These are phyloP conservation scores for Plasmodium knowlesi DNA, from an alignment of 169 alveolate genomes.

Conservation along the genomic window DNA sequence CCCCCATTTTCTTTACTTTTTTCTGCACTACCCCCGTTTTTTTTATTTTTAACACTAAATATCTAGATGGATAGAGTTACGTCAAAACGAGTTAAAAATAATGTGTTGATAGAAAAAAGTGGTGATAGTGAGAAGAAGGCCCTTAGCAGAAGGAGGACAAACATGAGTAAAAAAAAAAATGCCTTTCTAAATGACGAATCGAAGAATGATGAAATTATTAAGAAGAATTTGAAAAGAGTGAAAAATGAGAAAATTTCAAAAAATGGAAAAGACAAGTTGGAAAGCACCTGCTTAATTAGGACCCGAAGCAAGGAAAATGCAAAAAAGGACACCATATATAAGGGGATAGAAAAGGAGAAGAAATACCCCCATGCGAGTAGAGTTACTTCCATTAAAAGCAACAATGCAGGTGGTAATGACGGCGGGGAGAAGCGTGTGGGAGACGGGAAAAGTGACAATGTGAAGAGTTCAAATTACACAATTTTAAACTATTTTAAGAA, in stretches of 20 bases:
- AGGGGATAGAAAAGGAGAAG: conserved; percentile 49
- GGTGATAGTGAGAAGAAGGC: conserved; percentile 23
- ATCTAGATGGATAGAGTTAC: conserved; percentile 48
- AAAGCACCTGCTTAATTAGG: conserved; percentile 28
- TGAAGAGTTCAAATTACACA: conserved; percentile 6
- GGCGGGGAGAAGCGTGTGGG: conserved; percentile 3
- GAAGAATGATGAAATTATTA: conserved; percentile 6
- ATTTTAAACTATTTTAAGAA: conserved; percentile 27
- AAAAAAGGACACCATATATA: conserved; percentile 9
- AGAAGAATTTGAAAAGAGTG: conserved; percentile 22
- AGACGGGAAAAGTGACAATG: conserved; percentile 7
- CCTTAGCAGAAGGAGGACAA: conserved; percentile 16
- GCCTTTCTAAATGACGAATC: conserved; percentile 5
- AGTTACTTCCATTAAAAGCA: neutral
- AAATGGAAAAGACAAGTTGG: conserved; percentile 32
- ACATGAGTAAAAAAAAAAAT: conserved; percentile 48
- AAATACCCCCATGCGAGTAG: conserved; percentile 1
- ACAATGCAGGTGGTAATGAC: neutral
- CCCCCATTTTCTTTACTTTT: neutral
- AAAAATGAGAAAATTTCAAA: conserved; percentile 51
- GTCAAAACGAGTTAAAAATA: conserved; percentile 50
- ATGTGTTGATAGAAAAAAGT: conserved; percentile 43
- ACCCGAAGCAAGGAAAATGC: conserved; percentile 31
- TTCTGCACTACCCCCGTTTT: neutral
- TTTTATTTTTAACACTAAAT: neutral